A percentile compares a stretch with the other conserved stretches of the same genome.
Evolutionary conservation across 2,329 filamentous ascomycete species (phyloP).

Genomic region (Botrytis deweyae): DNA sequence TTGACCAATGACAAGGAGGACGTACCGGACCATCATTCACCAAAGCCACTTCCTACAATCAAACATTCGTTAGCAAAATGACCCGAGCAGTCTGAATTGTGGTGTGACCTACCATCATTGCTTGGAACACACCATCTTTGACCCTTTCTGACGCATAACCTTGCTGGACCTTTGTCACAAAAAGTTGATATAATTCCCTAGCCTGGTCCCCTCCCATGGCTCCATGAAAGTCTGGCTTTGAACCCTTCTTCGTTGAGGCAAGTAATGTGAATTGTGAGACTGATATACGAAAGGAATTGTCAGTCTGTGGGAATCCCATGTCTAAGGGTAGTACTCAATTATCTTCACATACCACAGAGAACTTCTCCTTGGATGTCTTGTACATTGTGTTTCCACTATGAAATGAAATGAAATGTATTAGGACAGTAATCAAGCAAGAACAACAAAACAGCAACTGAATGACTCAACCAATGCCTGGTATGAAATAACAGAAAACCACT

Average conservation of each 20-base stretch:
- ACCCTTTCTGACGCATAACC: conserved; percentile 73
- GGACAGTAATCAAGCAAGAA: conserved; percentile 12
- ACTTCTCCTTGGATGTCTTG: conserved; percentile 87
- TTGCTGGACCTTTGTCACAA: conserved; percentile 72
- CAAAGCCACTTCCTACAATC: conserved; percentile 69
- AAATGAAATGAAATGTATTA: conserved; percentile 24
- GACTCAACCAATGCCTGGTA: background rate
- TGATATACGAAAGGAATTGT: conserved; percentile 40
- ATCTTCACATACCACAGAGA: conserved; percentile 69
- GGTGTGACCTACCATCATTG: conserved; percentile 73
- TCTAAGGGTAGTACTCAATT: background rate
- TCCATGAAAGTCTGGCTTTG: conserved; percentile 91
- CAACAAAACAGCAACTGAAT: background rate
- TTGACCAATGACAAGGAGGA: background rate
- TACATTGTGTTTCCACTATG: conserved; percentile 86
- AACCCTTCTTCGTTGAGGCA: conserved; percentile 91
- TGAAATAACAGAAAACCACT: background rate
- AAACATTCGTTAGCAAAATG: conserved; percentile 5
- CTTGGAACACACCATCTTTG: conserved; percentile 95
- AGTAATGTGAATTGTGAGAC: conserved; percentile 97
- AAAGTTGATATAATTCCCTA: conserved; percentile 77
- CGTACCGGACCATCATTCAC: conserved; percentile 77
- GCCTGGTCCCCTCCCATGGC: conserved; percentile 78
- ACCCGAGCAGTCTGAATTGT: background rate
- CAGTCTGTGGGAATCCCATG: background rate